Conservation (phyloP, 495 filamentous ascomycete genomes). For the Aspergillus bridgeri region DNA sequence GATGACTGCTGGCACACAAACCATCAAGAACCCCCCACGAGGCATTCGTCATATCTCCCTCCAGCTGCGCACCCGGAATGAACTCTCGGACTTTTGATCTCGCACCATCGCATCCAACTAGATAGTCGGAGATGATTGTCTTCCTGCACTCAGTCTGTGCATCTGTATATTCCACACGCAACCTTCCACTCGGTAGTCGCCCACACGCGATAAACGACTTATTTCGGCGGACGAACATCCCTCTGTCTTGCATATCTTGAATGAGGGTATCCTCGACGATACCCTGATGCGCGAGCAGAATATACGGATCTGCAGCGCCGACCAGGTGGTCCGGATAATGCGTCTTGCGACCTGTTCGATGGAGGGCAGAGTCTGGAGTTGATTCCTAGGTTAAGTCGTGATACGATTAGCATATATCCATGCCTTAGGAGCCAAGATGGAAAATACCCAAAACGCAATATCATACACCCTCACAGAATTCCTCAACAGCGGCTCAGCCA, state of each 20-base stretch:
- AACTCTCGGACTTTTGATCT: conserved; percentile 28
- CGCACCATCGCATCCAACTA: conserved; percentile 35
- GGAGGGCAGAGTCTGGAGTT: conserved; percentile 46
- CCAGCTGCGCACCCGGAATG: conserved; percentile 55
- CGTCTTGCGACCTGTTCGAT: conserved; percentile 63
- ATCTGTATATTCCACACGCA: conserved; percentile 28
- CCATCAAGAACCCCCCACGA: conserved; percentile 80
- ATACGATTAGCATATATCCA: background rate
- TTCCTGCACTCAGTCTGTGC: conserved; percentile 10
- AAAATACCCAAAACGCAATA: conserved; percentile 63
- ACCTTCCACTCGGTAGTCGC: conserved; percentile 18
- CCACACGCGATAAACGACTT: conserved; percentile 55
- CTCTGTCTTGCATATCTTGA: conserved; percentile 57
- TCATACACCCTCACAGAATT: conserved; percentile 65
- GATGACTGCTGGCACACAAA: conserved; percentile 1
- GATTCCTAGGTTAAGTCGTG: conserved; percentile 46
- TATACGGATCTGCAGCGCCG: conserved; percentile 67
- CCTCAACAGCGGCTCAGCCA: conserved; percentile 60
- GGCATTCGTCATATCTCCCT: conserved; percentile 58
- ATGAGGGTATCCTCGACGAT: conserved; percentile 68
- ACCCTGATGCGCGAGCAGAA: conserved; percentile 70
- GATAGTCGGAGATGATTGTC: conserved; percentile 22
- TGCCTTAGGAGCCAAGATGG: background rate
- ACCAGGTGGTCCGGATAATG: conserved; percentile 69
- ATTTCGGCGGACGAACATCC: conserved; percentile 54